Evolutionary conservation across 176 grass and related monocot species (phyloP).

Genomic region (Oropetium thomaeum): DNA sequence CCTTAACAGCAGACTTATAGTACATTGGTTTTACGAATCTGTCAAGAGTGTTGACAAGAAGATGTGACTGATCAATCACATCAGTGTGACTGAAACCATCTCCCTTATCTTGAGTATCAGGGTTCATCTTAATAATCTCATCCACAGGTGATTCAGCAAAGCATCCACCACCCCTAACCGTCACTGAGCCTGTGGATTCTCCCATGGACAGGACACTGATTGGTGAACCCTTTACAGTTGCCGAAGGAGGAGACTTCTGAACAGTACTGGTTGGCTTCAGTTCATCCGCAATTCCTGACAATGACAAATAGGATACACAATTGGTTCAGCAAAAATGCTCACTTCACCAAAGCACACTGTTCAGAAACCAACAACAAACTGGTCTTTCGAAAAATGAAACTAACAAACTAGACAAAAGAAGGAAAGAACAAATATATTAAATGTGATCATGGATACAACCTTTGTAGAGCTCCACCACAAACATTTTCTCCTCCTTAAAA

Average conservation of each 20-base stretch:
- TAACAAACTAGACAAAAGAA: neutral
- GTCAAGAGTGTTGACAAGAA: slow-evolving; percentile 29
- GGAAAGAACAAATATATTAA: neutral
- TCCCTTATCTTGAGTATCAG: neutral
- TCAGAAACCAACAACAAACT: neutral
- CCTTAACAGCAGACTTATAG: neutral
- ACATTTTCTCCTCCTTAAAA: neutral
- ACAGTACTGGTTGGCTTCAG: neutral
- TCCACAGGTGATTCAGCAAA: neutral
- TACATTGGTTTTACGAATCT: slow-evolving; percentile 9
- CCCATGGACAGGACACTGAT: slow-evolving; percentile 38
- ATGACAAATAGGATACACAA: neutral
- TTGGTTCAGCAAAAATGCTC: slow-evolving; percentile 3
- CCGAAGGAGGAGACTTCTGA: slow-evolving; percentile 6
- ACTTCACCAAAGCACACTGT: slow-evolving; percentile 5
- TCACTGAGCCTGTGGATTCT: slow-evolving; percentile 1
- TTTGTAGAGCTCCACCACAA: neutral
- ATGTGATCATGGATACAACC: neutral
- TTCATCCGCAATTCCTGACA: slow-evolving; percentile 15
- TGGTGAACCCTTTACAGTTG: slow-evolving; percentile 31
- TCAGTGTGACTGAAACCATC: neutral
- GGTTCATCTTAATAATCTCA: slow-evolving; percentile 19
- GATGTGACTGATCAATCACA: neutral
- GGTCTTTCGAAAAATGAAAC: neutral
- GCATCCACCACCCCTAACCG: neutral